A percentile compares a stretch with the other conserved stretches of the same genome.
These are phyloP conservation scores for Leccinum variabile DNA, from an alignment of 1,284 basidiomycete species.

Conservation along the genomic window DNA sequence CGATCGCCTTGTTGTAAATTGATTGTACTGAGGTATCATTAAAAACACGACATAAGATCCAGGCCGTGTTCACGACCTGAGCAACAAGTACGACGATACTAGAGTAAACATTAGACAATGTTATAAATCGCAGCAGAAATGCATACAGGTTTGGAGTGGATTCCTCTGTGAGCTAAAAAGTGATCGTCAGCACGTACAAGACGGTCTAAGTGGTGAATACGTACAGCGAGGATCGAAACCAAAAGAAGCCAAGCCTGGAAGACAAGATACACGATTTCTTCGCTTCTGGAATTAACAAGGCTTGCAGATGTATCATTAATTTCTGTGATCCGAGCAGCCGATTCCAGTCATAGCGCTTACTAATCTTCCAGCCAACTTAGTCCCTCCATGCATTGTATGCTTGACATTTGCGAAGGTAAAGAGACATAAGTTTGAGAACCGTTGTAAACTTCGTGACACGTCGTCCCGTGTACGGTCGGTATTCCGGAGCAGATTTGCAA, in stretches of 20 bases:
- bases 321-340: not conserved
- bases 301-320: slow-evolving; percentile 7
- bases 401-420: slow-evolving; percentile 4
- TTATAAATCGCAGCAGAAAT: not conserved
- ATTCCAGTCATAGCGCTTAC: slow-evolving; percentile 1
- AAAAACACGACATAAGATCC: slow-evolving; percentile 43
- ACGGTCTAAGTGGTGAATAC: slow-evolving; percentile 9
- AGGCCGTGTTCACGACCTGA: slow-evolving; percentile 43
- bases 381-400: slow-evolving; percentile 35
- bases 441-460: slow-evolving; percentile 15
- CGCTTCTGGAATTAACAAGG: slow-evolving; percentile 34
- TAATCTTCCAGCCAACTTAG: slow-evolving; percentile 40
- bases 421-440: not conserved
- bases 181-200: not conserved
- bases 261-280: slow-evolving; percentile 43
- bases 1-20: slow-evolving; percentile 38
- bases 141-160: slow-evolving; percentile 49
- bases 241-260: slow-evolving; percentile 47
- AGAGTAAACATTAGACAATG: not conserved
- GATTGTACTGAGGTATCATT: slow-evolving; percentile 30
- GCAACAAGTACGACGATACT: slow-evolving; percentile 40
- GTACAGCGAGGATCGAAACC: slow-evolving; percentile 43
- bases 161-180: slow-evolving; percentile 45
- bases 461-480: slow-evolving; percentile 8
- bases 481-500: slow-evolving; percentile 22